These are phyloP conservation scores for Luvunga scandens DNA, from an alignment of 345 rosid genomes.

Conservation along the genomic window DNA sequence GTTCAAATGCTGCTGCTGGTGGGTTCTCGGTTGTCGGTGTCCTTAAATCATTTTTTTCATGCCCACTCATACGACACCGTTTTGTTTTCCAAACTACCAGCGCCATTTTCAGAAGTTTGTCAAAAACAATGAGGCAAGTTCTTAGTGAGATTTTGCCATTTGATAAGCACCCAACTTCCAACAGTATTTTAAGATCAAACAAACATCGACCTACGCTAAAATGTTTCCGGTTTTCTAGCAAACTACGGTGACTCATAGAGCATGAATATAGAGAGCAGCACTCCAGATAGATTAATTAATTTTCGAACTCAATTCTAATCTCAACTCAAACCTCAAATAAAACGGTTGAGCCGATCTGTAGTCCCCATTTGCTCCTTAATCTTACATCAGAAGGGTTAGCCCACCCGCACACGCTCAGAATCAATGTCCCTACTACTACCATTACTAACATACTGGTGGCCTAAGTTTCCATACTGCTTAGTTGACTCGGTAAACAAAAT, in stretches of 20 bases:
- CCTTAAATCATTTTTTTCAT: no score
- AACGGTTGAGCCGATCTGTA: conserved; percentile 43
- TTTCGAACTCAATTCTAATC: neutral
- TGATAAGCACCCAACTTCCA: no score
- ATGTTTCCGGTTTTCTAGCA: no score
- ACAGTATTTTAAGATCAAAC: no score
- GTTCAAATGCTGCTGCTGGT: neutral
- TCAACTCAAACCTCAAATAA: conserved; percentile 49
- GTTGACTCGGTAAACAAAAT: conserved; percentile 29
- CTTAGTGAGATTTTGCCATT: no score
- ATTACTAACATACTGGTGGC: conserved; percentile 23
- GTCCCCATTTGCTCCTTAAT: conserved; percentile 22
- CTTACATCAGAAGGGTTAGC: conserved; percentile 22
- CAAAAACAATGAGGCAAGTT: no score
- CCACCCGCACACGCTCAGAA: conserved; percentile 21
- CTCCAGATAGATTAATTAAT: no score
- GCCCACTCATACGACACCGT: neutral
- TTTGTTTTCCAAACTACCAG: neutral
- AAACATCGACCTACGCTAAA: no score
- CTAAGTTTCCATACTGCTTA: conserved; percentile 8
- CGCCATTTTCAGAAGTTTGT: rapidly evolving
- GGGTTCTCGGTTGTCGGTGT: no score
- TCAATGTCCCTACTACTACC: conserved; percentile 15
- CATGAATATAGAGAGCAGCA: no score
- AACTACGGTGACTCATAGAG: no score